These are phyloP conservation scores for Citrus sinensis DNA, from an alignment of 345 rosid species.

Conservation along the genomic window DNA sequence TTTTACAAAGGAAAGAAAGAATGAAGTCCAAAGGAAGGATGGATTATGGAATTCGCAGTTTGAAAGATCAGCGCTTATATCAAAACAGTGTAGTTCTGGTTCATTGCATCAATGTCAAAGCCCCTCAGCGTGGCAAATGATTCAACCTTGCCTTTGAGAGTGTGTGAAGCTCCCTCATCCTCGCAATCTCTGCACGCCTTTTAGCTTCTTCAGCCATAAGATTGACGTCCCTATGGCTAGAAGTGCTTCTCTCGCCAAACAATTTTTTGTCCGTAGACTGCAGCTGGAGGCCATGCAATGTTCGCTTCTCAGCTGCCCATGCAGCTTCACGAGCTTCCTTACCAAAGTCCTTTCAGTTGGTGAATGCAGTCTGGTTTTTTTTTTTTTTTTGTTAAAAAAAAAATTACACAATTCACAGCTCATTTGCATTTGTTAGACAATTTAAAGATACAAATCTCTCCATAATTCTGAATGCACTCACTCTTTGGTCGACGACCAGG, in stretches of 20 bases:
- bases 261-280: constrained; percentile 7
- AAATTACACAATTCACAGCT: background rate
- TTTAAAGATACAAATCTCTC: background rate
- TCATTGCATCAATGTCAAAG: constrained; percentile 37
- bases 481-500: constrained; percentile 30
- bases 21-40: background rate
- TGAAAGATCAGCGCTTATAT: background rate
- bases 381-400: too few species aligned
- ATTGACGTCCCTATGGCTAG: constrained; percentile 19
- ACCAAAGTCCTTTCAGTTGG: constrained; percentile 39
- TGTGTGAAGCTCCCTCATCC: constrained; percentile 52
- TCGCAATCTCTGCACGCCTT: constrained; percentile 44
- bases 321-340: constrained; percentile 44
- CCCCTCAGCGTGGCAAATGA: constrained; percentile 48
- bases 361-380: constrained; percentile 37
- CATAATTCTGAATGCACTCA: constrained; percentile 11
- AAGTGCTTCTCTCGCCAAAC: constrained; percentile 25
- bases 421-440: background rate
- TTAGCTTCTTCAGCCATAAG: constrained; percentile 54
- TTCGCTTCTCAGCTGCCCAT: constrained; percentile 40
- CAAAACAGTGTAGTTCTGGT: constrained; percentile 31
- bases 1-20: background rate
- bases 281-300: constrained; percentile 34
- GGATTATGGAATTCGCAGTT: background rate
- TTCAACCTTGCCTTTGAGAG: constrained; percentile 46